Percentiles rank a stretch among this genome's conserved stretches.
Conservation (phyloP, 768 basidiomycete species). For the Boletus tylopilopsis region DNA sequence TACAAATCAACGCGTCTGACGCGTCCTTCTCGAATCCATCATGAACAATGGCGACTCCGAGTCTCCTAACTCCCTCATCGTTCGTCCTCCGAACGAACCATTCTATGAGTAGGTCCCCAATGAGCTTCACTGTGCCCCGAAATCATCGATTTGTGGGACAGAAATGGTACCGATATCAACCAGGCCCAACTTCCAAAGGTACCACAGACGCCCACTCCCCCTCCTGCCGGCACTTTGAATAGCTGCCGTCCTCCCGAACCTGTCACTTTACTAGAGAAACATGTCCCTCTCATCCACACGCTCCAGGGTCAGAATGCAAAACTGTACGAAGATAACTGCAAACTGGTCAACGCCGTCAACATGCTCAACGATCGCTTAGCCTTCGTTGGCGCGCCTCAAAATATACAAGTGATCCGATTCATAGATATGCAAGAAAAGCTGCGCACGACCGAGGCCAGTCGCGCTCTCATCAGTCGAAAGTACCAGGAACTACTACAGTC, state of each 20-base stretch:
- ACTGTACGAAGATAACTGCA: slow-evolving; percentile 38
- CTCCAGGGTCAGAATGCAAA: slow-evolving; percentile 29
- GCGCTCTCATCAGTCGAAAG: slow-evolving; percentile 14
- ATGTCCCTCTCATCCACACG: slow-evolving; percentile 31
- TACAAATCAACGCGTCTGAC: slow-evolving; percentile 4
- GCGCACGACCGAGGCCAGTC: slow-evolving; percentile 18
- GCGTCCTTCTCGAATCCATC: background rate
- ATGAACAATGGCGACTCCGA: slow-evolving; percentile 10
- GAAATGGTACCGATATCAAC: background rate
- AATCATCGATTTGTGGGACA: slow-evolving; percentile 4
- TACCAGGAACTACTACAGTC: slow-evolving; percentile 24
- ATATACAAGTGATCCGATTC: slow-evolving; percentile 16
- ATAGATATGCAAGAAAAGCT: slow-evolving; percentile 27
- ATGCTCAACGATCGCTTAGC: slow-evolving; percentile 30
- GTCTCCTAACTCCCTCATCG: background rate
- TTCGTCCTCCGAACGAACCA: slow-evolving; percentile 1
- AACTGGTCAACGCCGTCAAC: slow-evolving; percentile 26
- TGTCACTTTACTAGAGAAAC: slow-evolving; percentile 33
- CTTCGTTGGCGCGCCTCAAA: slow-evolving; percentile 15
- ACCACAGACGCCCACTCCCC: slow-evolving; percentile 2
- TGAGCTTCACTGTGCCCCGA: background rate
- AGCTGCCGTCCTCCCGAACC: slow-evolving; percentile 45
- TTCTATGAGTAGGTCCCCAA: slow-evolving; percentile 9
- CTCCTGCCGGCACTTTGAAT: background rate
- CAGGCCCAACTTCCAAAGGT: slow-evolving; percentile 1